Base-by-base conservation (phyloP, 345 rosid genomes). In the Melaleuca alternifolia region DNA sequence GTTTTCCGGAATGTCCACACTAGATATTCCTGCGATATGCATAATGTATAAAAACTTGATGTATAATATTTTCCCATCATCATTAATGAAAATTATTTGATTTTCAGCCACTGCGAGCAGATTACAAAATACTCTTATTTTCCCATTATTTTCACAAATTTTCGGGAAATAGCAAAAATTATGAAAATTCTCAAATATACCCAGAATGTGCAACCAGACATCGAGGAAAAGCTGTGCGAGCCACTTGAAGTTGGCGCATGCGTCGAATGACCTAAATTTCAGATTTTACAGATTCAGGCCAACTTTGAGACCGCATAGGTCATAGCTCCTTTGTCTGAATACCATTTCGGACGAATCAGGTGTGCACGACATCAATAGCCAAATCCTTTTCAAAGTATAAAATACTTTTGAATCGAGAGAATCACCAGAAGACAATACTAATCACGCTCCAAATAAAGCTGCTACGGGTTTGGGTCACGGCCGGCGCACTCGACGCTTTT, bases 401-500 rank as follows among this genome's bases (percentile, higher is more conserved):
- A n/a, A 54, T 23, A 54, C 8, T 54, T 54, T 54, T 54, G n/a
- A 54, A 54, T 26, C n/a, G 23, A 54, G n/a, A 54, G 21, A 54
- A 21, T 54, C 21, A 54, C 59, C 5, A 21, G 11, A 54, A 54
- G 24, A 54, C 11, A 54, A 2, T n/a, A 54, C 26, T 54, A 23
- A 54, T 54, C 10, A 23, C n/a, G n/a, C 13, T 1, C 21, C 41
- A 2, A 62, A 62, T 1, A 28, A 14, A 1, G 76, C 0, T 0
- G 41, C 0, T 30, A 2, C 10, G 28, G 41, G 41, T 30, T 62
- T 0, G 76, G 14, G 41, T 30, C 15, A 41, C 76, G 3, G 11
- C 41, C 41, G 4, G 11, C 21, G 11, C 41, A 0, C 33, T 30
- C 41, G 18, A 30, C 2, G 21, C 41, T 62, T 0, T 62, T 7